A percentile compares a stretch with the other conserved stretches of the same genome.
Evolutionary conservation across 2,329 filamentous ascomycete species (phyloP).

Genomic region (Cryphonectria parasitica): DNA sequence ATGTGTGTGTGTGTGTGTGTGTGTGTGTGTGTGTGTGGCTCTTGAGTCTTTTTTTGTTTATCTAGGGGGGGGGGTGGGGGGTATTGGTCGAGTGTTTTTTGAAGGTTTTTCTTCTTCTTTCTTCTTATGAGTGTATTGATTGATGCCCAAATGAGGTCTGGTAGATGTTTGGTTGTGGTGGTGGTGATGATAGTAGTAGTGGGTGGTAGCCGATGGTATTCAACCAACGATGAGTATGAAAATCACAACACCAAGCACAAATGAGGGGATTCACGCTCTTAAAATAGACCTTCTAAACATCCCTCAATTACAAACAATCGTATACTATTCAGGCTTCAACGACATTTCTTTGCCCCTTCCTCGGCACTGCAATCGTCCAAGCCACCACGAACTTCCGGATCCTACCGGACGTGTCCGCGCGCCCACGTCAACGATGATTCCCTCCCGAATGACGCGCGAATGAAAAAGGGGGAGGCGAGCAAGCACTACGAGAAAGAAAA

Average conservation of each 20-base stretch:
- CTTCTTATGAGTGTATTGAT: neutral
- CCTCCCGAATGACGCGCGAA: neutral
- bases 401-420: neutral
- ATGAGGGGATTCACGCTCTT: neutral
- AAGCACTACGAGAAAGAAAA: too few relatives aligned
- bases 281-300: neutral
- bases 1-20: neutral
- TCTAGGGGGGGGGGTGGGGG: too few relatives aligned
- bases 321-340: neutral
- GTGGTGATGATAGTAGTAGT: neutral
- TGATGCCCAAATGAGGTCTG: neutral
- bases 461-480: neutral
- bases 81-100: neutral
- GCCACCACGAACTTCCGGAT: neutral
- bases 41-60: neutral
- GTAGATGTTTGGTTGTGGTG: neutral
- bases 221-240: neutral
- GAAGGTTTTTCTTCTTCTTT: too few relatives aligned
- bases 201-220: neutral
- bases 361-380: neutral
- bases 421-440: neutral
- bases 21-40: neutral
- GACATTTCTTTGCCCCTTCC: neutral
- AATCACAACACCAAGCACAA: neutral
- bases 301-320: neutral